These are phyloP conservation scores for Apiotrichum domesticum DNA, from an alignment of 1,284 basidiomycete species.

Conservation along the genomic window DNA sequence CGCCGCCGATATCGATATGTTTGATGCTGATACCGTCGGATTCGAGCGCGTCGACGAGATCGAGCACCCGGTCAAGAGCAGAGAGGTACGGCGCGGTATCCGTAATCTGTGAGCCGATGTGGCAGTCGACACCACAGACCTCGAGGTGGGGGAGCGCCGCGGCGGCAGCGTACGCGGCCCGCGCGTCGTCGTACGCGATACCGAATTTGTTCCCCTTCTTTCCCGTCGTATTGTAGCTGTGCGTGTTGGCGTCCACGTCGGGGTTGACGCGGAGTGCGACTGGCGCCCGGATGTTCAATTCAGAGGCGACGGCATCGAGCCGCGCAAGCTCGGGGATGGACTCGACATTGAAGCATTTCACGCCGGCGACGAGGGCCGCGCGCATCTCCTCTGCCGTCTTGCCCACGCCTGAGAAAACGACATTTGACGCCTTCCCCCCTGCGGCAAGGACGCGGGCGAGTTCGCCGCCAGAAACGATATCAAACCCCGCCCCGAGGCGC, in stretches of 20 bases:
- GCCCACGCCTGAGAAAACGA: conserved; percentile 11
- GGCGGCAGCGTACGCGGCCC: neutral
- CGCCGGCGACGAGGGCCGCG: conserved; percentile 2
- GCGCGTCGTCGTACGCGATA: conserved; percentile 1
- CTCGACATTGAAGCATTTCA: conserved; percentile 17
- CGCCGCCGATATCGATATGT: conserved; percentile 12
- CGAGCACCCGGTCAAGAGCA: conserved; percentile 5
- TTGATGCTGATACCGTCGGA: conserved; percentile 2
- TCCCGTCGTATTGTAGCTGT: conserved; percentile 7
- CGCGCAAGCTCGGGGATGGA: conserved; percentile 6
- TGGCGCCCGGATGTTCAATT: neutral
- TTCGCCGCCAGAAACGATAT: conserved; percentile 11
- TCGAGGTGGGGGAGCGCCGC: neutral
- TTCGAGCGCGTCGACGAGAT: conserved; percentile 5
- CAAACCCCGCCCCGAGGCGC: conserved; percentile 8
- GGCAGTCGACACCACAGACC: conserved; percentile 7
- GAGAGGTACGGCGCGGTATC: conserved; percentile 3
- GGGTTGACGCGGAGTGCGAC: conserved; percentile 7
- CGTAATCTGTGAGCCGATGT: conserved; percentile 12
- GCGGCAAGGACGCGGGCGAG: conserved; percentile 9
- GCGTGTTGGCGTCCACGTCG: conserved; percentile 10
- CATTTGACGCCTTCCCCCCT: neutral
- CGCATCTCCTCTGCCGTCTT: conserved; percentile 7
- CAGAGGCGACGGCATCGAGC: conserved; percentile 1
- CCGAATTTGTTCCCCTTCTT: conserved; percentile 15